Evolutionary conservation across 768 basidiomycete species (phyloP).

Genomic region (Trametes cubensis): DNA sequence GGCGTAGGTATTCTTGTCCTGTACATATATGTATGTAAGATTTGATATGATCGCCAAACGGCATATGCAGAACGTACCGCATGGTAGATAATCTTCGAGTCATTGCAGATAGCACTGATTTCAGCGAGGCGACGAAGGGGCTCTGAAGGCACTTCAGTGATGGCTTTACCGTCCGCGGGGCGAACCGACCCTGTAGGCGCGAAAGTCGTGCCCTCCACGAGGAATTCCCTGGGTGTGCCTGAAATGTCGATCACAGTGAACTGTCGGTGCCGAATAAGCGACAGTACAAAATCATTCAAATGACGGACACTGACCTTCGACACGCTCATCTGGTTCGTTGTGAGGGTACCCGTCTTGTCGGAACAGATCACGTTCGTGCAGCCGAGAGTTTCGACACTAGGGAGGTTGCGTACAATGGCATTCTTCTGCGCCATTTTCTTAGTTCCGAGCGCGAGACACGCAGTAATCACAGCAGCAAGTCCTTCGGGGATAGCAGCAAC

Average conservation of each 20-base stretch:
- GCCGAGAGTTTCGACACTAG: constrained; percentile 95
- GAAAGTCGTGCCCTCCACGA: constrained; percentile 91
- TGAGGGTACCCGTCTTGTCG: constrained; percentile 96
- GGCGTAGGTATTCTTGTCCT: constrained; percentile 80
- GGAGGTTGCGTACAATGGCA: constrained; percentile 94
- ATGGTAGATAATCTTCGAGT: constrained; percentile 87
- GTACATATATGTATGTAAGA: background rate
- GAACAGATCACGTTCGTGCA: constrained; percentile 99
- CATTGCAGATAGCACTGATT: constrained; percentile 93
- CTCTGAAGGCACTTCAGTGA: constrained; percentile 62
- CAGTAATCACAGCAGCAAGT: constrained; percentile 97
- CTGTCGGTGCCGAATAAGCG: constrained; percentile 38
- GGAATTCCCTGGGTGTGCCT: constrained; percentile 62
- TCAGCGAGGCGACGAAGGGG: constrained; percentile 85
- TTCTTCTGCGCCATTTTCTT: constrained; percentile 99
- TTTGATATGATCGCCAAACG: background rate
- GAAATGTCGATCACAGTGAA: constrained; percentile 73
- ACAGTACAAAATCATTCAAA: too few relatives aligned
- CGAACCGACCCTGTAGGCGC: constrained; percentile 79
- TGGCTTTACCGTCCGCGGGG: constrained; percentile 64
- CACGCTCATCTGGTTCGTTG: constrained; percentile 98
- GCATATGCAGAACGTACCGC: constrained; percentile 47
- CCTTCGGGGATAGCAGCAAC: constrained; percentile 99
- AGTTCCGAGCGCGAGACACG: constrained; percentile 93
- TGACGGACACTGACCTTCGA: constrained; percentile 55